These are phyloP conservation scores for Nematocida sp. DNA, from an alignment of 371 early-diverging fungal species.

Conservation along the genomic window DNA sequence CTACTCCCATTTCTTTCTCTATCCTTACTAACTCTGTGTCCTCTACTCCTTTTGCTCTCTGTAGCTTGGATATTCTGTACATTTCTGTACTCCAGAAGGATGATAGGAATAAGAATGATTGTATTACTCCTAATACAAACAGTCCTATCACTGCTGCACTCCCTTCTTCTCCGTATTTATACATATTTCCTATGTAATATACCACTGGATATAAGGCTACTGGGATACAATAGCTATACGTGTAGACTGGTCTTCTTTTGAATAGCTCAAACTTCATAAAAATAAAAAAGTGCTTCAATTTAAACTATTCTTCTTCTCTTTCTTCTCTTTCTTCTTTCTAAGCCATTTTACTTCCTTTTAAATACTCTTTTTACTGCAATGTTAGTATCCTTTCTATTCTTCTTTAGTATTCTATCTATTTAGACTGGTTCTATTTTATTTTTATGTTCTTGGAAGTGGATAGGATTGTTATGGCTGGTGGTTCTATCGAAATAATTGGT, in stretches of 20 bases:
- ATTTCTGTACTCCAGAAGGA: constrained; percentile 35
- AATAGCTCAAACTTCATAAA: constrained; percentile 24
- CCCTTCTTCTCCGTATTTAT: constrained; percentile 23
- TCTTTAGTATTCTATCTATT: no score
- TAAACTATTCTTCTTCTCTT: background rate
- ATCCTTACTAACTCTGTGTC: constrained; percentile 11
- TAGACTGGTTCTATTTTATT: no score
- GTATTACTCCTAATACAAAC: constrained; percentile 19
- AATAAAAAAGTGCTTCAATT: background rate
- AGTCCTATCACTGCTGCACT: constrained; percentile 2
- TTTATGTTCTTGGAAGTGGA: no score
- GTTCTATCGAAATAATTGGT: background rate
- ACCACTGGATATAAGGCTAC: constrained; percentile 7
- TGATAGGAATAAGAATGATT: constrained; percentile 33
- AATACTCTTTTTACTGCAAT: no score
- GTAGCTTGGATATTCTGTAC: constrained; percentile 9
- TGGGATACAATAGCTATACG: constrained; percentile 26
- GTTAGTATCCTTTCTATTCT: no score
- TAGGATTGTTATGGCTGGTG: no score
- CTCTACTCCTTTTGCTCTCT: background rate
- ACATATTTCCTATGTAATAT: background rate
- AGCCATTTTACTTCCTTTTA: no score
- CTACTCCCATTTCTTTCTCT: background rate
- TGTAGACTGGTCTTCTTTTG: constrained; percentile 14
- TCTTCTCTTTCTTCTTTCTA: background rate